Base-by-base conservation (phyloP, 148 eudicot species). In the Arctostaphylos glauca region DNA sequence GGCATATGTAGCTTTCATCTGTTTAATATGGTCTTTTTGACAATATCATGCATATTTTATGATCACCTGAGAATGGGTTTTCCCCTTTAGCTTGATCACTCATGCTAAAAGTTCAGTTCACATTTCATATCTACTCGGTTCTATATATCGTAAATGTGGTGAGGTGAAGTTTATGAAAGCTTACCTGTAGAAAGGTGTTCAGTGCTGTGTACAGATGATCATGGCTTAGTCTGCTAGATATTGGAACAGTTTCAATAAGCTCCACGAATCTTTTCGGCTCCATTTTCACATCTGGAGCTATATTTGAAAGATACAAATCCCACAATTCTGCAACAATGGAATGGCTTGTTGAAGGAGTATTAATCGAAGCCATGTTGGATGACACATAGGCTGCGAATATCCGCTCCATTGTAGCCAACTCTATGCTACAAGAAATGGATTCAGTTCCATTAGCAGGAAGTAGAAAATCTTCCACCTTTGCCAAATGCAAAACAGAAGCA, bases 201-300 rank as follows among this genome's bases (percentile, higher is more conserved):
- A 94, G 72, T 46, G 98, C 96, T 84, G 62, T 86, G 85, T 96
- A 96, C 58, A 96, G 90, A 90, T 88, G 88, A 84, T 93, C 98
- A 78, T 96, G 99, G 76, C 83, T 90, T 50, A 88, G 89, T 85
- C 99, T 89, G 86, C 81, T 88, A 5, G 91, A 89, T 10, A 82
- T 14, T 5, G 98, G 99, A 60, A 96, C 87, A 0, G 62, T 84
- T 85, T 96, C 96, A 70, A 94, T 82, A 66, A 96, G 97, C 44
- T 83, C 84, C 88, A 86, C 82, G 86, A 96, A 91, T 79, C 89
- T 90, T 74, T 83, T 83, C 2, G 82, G 80, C 7, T 62, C 84
- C 89, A 93, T 81, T 62, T 82, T 81, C 5, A 91, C 79, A 80
- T 94, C 92, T 25, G 41, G 76, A 75, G 94, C 93, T 53, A 94